phyloP scores from a whole-genome alignment of 352 stramenopile species.

The Stephanocyclus meneghinianus region DNA sequence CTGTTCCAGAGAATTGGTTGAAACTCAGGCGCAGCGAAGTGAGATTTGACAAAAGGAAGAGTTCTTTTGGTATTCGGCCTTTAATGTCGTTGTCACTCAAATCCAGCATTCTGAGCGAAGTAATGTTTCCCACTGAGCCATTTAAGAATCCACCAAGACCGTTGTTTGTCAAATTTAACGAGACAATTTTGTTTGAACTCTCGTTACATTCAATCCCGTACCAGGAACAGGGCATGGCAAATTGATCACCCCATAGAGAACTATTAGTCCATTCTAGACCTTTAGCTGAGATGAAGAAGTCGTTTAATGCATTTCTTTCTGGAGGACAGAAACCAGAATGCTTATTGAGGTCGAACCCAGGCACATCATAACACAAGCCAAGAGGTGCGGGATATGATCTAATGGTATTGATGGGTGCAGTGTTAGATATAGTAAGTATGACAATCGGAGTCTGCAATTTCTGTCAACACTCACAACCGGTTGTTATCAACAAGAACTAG shows the following conservation, averaged over 20 bases:
- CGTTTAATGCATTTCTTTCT: too few relatives aligned
- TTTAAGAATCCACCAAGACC: constrained; percentile 24
- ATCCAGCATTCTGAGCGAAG: constrained; percentile 10
- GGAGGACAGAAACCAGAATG: too few relatives aligned
- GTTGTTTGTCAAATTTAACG: constrained; percentile 22
- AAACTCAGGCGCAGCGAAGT: constrained; percentile 33
- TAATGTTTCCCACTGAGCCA: constrained; percentile 14
- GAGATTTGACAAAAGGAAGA: constrained; percentile 29
- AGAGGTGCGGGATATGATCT: too few relatives aligned
- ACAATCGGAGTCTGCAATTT: too few relatives aligned
- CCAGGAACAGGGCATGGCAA: constrained; percentile 2
- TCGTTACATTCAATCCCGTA: constrained; percentile 6
- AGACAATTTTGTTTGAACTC: background rate
- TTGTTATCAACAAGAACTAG: background rate
- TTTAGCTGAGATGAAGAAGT: constrained; percentile 10
- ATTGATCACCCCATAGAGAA: constrained; percentile 11
- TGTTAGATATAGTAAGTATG: too few relatives aligned
- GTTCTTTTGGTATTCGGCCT: constrained; percentile 33
- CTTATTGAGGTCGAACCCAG: too few relatives aligned
- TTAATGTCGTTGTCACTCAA: constrained; percentile 47
- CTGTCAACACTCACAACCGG: background rate
- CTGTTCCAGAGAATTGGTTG: constrained; percentile 38
- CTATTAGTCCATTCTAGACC: constrained; percentile 22
- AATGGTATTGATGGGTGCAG: too few relatives aligned
- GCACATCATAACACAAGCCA: too few relatives aligned